Conservation (phyloP, 1,139 yeast species). For the Candida glucosophila region DNA sequence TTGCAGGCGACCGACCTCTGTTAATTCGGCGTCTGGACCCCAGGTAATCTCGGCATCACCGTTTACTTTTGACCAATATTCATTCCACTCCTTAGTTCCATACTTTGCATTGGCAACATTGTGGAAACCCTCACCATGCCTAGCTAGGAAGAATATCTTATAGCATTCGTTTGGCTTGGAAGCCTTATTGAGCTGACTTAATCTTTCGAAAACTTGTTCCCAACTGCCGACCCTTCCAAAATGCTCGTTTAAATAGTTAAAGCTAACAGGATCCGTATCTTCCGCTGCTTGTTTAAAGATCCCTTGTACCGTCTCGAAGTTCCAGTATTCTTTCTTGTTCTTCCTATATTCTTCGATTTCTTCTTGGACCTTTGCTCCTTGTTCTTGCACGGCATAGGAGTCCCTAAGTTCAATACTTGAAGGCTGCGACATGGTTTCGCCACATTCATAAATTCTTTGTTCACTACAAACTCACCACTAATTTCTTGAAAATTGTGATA, state of each 20-base stretch:
- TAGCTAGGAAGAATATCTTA: slow-evolving; percentile 54
- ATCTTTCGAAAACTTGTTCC: slow-evolving; percentile 29
- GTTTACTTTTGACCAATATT: slow-evolving; percentile 44
- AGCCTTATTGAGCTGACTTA: slow-evolving; percentile 28
- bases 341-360: too few relatives aligned
- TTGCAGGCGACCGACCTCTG: slow-evolving; percentile 45
- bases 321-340: too few relatives aligned
- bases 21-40: slow-evolving; percentile 65
- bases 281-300: slow-evolving; percentile 45
- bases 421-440: too few relatives aligned
- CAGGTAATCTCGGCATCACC: slow-evolving; percentile 49
- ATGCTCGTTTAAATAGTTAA: slow-evolving; percentile 39
- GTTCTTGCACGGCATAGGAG: too few relatives aligned
- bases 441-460: too few relatives aligned
- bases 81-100: slow-evolving; percentile 53
- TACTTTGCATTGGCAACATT: slow-evolving; percentile 51
- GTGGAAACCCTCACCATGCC: slow-evolving; percentile 79
- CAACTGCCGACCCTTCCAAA: slow-evolving; percentile 43
- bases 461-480: too few relatives aligned
- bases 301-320: slow-evolving; percentile 42
- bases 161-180: slow-evolving; percentile 33
- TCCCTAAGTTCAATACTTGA: too few relatives aligned
- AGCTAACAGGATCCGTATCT: slow-evolving; percentile 38
- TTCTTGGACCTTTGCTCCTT: too few relatives aligned
- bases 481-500: too few relatives aligned